Evolutionary conservation across 805 yeast species (phyloP).

Genomic region (Candida suzukii): DNA sequence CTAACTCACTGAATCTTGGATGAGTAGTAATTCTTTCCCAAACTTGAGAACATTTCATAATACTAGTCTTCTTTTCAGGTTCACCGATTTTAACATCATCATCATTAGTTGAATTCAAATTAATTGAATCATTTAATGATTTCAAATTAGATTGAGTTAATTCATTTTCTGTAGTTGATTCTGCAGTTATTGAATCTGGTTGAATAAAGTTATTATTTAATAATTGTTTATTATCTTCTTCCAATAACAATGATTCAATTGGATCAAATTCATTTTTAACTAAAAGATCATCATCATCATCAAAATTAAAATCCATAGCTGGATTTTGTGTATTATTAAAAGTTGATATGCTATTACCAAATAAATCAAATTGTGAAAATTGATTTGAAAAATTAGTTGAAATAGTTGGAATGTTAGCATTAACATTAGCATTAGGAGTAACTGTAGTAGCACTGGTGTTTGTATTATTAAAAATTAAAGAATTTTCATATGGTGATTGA

Average conservation of each 20-base stretch:
- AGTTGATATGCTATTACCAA: background rate
- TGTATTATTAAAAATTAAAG: constrained; percentile 37
- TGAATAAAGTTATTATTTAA: background rate
- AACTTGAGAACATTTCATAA: constrained; percentile 78
- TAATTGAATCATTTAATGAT: constrained; percentile 9
- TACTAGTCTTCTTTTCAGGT: constrained; percentile 37
- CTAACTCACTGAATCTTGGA: constrained; percentile 88
- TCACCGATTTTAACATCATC: constrained; percentile 50
- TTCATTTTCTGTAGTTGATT: constrained; percentile 1
- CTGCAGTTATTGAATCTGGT: background rate
- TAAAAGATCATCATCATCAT: constrained; percentile 1
- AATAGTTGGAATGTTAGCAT: constrained; percentile 1
- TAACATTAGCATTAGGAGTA: too few species aligned
- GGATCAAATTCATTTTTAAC: constrained; percentile 1
- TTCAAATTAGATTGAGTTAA: constrained; percentile 15
- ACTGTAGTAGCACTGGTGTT: too few species aligned
- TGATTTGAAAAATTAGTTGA: background rate
- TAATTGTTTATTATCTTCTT: background rate
- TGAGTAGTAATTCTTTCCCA: constrained; percentile 96
- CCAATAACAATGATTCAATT: background rate
- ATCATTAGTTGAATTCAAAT: constrained; percentile 16
- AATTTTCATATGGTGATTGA: constrained; percentile 39
- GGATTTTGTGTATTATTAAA: background rate
- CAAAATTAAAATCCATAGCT: background rate
- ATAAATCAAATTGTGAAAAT: background rate